Conservation (phyloP, 805 yeast genomes). For the Pichia eremophila region DNA sequence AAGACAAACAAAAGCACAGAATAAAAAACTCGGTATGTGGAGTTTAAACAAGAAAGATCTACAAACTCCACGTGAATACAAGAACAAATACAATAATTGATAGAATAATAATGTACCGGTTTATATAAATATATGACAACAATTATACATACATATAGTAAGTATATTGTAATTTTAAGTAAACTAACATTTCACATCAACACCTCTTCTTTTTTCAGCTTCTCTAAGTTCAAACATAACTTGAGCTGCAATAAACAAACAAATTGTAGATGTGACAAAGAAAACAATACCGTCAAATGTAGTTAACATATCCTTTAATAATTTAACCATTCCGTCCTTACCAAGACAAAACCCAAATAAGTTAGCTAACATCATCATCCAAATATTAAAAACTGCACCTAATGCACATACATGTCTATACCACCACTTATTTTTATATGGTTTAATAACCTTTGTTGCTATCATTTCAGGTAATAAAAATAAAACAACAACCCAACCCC, state of each 20-base stretch:
- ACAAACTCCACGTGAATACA: conserved; percentile 73
- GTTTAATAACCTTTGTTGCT: conserved; percentile 37
- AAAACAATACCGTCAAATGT: conserved; percentile 63
- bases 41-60: conserved; percentile 32
- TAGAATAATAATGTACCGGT: background rate
- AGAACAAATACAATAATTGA: conserved; percentile 30
- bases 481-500: conserved; percentile 94
- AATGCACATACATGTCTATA: conserved; percentile 73
- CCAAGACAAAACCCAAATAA: conserved; percentile 93
- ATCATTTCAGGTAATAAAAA: conserved; percentile 80
- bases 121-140: background rate
- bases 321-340: conserved; percentile 63
- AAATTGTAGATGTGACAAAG: conserved; percentile 47
- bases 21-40: conserved; percentile 61
- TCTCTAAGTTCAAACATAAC: conserved; percentile 93
- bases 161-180: too few species aligned
- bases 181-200: conserved; percentile 63
- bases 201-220: conserved; percentile 73
- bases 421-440: conserved; percentile 42
- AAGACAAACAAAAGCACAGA: conserved; percentile 55
- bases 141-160: background rate
- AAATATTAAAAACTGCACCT: conserved; percentile 84
- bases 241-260: conserved; percentile 78
- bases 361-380: conserved; percentile 98
- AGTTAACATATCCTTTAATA: conserved; percentile 61